phyloP scores from a whole-genome alignment of 73 alveolate species.

The Halteria grandinella region DNA sequence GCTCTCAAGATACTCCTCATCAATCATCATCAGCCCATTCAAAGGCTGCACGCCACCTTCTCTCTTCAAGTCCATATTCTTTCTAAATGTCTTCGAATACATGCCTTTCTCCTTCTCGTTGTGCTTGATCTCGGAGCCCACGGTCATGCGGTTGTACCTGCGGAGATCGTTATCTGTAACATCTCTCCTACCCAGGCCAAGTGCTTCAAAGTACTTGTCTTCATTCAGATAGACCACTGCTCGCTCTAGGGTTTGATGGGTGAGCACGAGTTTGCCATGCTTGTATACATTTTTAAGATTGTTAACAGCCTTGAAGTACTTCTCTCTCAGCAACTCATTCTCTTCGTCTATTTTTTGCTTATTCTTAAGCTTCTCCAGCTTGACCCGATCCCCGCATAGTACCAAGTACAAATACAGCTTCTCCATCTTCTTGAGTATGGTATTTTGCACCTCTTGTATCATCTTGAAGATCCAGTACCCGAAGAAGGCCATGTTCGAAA shows the following conservation, averaged over 20 bases:
- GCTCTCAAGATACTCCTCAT: no score
- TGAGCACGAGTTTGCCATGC: conserved; percentile 1
- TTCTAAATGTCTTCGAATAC: no score
- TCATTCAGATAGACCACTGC: neutral
- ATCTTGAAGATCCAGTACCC: conserved; percentile 5
- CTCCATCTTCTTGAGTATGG: conserved; percentile 17
- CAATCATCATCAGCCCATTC: no score
- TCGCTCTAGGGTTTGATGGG: conserved; percentile 15
- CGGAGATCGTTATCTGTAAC: no score
- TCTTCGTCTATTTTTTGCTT: conserved; percentile 25
- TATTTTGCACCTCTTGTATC: neutral
- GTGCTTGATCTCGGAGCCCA: no score
- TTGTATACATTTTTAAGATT: conserved; percentile 4
- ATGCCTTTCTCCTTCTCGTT: no score
- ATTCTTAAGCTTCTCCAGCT: neutral
- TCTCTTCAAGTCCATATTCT: no score
- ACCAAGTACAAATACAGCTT: conserved; percentile 6
- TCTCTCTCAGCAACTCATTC: conserved; percentile 25
- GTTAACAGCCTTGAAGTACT: conserved; percentile 6
- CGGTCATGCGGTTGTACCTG: no score
- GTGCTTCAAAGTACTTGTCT: neutral
- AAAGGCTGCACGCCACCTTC: no score
- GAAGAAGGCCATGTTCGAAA: conserved; percentile 11
- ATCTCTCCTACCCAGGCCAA: neutral
- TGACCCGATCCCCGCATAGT: neutral